Conservation (phyloP, 2,329 filamentous ascomycete species). For the Aspergillus spinulosporus region DNA sequence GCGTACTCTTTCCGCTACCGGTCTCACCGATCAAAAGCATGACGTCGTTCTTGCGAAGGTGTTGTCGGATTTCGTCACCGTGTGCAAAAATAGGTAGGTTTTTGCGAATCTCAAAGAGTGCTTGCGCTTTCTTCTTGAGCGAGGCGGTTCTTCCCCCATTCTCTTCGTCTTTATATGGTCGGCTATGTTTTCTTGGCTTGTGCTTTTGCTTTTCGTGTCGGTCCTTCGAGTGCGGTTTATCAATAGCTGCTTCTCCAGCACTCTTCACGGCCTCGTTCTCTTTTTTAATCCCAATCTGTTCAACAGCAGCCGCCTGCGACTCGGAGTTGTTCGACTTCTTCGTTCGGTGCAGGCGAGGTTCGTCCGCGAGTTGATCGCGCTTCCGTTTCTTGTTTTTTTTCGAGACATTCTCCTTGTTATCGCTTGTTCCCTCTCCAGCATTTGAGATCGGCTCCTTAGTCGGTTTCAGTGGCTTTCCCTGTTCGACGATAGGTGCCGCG, state of each 20-base stretch:
- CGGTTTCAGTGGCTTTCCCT: constrained; percentile 2
- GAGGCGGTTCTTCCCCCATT: constrained; percentile 26
- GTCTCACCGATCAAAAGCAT: constrained; percentile 90
- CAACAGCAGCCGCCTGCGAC: not conserved
- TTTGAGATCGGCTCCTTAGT: not conserved
- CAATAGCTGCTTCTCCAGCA: not conserved
- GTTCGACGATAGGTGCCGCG: constrained; percentile 25
- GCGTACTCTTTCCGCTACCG: constrained; percentile 94
- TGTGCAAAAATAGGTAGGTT: constrained; percentile 79
- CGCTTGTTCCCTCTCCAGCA: constrained; percentile 15
- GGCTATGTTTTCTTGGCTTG: constrained; percentile 18
- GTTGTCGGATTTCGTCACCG: constrained; percentile 66
- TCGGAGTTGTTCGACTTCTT: not conserved
- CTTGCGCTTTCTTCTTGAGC: constrained; percentile 48
- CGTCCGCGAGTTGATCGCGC: constrained; percentile 3
- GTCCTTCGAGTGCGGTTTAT: constrained; percentile 1
- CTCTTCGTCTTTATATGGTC: not conserved
- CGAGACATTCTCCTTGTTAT: constrained; percentile 9
- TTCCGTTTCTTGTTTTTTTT: constrained; percentile 23
- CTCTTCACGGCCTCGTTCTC: constrained; percentile 12
- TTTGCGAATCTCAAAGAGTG: constrained; percentile 57
- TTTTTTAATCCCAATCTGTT: not conserved
- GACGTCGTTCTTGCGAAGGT: constrained; percentile 67
- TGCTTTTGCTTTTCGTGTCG: constrained; percentile 9
- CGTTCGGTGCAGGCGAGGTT: not conserved